Evolutionary conservation across 495 filamentous ascomycete genomes (phyloP).

Genomic region (Bacidia rubella): DNA sequence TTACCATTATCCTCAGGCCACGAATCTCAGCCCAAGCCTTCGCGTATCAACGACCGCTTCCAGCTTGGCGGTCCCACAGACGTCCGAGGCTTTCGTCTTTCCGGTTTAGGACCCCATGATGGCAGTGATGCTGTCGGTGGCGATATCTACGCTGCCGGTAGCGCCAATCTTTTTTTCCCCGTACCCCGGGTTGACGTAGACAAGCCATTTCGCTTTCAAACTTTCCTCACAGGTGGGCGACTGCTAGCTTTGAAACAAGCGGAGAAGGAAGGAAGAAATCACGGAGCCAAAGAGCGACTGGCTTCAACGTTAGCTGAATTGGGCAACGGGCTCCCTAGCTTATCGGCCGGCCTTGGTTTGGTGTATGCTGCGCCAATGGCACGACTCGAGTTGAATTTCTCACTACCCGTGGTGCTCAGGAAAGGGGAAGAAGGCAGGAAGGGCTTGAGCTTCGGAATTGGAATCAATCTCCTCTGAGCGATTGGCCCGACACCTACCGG

Average conservation of each 20-base stretch:
- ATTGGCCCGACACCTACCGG: no score
- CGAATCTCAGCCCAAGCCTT: conserved; percentile 39
- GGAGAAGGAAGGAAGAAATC: conserved; percentile 37
- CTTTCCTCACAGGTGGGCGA: conserved; percentile 83
- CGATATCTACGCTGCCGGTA: conserved; percentile 78
- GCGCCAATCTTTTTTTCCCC: conserved; percentile 71
- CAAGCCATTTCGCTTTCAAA: conserved; percentile 73
- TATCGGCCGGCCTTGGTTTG: conserved; percentile 75
- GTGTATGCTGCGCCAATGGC: conserved; percentile 90
- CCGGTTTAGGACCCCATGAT: conserved; percentile 78
- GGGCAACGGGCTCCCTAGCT: conserved; percentile 62
- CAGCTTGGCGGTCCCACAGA: conserved; percentile 87
- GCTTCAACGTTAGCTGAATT: conserved; percentile 47
- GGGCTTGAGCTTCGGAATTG: conserved; percentile 83
- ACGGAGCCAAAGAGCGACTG: conserved; percentile 40
- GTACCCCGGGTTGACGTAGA: conserved; percentile 65
- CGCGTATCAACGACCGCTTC: conserved; percentile 87
- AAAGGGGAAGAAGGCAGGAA: conserved; percentile 77
- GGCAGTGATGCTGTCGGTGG: conserved; percentile 75
- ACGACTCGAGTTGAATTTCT: conserved; percentile 91
- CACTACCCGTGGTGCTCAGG: conserved; percentile 67
- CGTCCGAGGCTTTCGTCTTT: conserved; percentile 83
- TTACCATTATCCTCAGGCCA: conserved; percentile 46
- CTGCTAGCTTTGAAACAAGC: conserved; percentile 59
- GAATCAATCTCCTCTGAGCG: conserved; percentile 76